phyloP scores from a whole-genome alignment of 2,329 filamentous ascomycete genomes.

The Paraphaeosphaeria sporulosa region DNA sequence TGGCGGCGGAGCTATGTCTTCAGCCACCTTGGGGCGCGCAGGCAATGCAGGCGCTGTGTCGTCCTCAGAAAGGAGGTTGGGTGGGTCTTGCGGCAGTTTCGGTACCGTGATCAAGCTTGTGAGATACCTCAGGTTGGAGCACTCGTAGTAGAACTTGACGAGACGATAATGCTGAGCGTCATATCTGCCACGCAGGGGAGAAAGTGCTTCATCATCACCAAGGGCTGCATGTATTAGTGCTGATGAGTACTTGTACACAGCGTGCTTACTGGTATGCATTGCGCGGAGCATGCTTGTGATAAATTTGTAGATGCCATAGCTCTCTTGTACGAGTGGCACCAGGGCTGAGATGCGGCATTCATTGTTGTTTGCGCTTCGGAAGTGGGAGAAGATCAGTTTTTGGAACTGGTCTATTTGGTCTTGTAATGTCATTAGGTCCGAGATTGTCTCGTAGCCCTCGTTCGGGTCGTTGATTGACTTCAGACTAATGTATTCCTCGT shows the following conservation, averaged over 20 bases:
- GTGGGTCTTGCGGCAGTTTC: constrained; percentile 92
- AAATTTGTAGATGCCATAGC: constrained; percentile 99
- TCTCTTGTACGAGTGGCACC: constrained; percentile 93
- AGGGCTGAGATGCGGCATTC: constrained; percentile 95
- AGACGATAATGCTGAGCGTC: constrained; percentile 96
- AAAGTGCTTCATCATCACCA: constrained; percentile 90
- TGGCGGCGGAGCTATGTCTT: constrained; percentile 63
- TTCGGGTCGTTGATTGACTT: constrained; percentile 99
- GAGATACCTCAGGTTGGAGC: constrained; percentile 94
- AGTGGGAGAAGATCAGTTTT: constrained; percentile 97
- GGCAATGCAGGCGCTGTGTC: constrained; percentile 83
- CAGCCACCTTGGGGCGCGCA: constrained; percentile 72
- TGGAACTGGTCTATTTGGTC: constrained; percentile 99
- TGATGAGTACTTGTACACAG: not conserved
- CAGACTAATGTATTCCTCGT: constrained; percentile 97
- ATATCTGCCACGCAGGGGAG: constrained; percentile 86
- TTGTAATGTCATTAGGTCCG: constrained; percentile 93
- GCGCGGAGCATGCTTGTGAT: constrained; percentile 98
- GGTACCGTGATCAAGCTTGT: constrained; percentile 96
- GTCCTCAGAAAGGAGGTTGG: constrained; percentile 85
- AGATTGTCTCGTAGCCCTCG: constrained; percentile 95
- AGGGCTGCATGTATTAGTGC: constrained; percentile 65
- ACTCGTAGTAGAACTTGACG: constrained; percentile 98
- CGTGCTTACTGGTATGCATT: constrained; percentile 85
- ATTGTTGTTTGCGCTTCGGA: constrained; percentile 89